phyloP scores from a whole-genome alignment of 805 yeast species.

The Candida odintsovae region DNA sequence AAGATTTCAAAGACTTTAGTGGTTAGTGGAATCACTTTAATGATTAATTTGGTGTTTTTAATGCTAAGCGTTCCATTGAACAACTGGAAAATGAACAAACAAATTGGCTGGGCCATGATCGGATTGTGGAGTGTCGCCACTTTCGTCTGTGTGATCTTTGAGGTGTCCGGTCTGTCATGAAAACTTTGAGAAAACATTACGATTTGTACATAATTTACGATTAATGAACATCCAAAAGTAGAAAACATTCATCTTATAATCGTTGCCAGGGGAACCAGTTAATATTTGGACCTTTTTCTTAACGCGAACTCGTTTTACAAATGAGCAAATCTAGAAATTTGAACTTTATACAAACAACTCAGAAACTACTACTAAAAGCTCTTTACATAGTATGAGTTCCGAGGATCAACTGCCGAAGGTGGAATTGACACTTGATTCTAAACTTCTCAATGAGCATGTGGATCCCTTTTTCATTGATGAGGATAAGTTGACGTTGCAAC shows the following conservation, averaged over 20 bases:
- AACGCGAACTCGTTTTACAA: neutral
- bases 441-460: slow-evolving; percentile 19
- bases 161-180: slow-evolving; percentile 3
- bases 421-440: slow-evolving; percentile 19
- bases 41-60: slow-evolving; percentile 34
- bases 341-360: neutral
- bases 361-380: no score
- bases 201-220: no score
- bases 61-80: slow-evolving; percentile 38
- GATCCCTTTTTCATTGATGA: slow-evolving; percentile 21
- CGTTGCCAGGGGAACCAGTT: neutral
- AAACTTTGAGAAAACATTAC: neutral
- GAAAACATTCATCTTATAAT: neutral
- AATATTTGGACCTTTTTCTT: no score
- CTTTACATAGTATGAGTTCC: neutral
- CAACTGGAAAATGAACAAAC: slow-evolving; percentile 38
- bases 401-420: slow-evolving; percentile 13
- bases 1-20: slow-evolving; percentile 33
- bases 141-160: slow-evolving; percentile 17
- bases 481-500: slow-evolving; percentile 39
- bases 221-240: neutral
- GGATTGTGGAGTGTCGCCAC: slow-evolving; percentile 22
- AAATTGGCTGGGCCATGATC: slow-evolving; percentile 31
- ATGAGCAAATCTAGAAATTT: neutral
- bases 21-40: slow-evolving; percentile 34